phyloP scores from a whole-genome alignment of 345 rosid genomes.

The Hibiscus syriacus region DNA sequence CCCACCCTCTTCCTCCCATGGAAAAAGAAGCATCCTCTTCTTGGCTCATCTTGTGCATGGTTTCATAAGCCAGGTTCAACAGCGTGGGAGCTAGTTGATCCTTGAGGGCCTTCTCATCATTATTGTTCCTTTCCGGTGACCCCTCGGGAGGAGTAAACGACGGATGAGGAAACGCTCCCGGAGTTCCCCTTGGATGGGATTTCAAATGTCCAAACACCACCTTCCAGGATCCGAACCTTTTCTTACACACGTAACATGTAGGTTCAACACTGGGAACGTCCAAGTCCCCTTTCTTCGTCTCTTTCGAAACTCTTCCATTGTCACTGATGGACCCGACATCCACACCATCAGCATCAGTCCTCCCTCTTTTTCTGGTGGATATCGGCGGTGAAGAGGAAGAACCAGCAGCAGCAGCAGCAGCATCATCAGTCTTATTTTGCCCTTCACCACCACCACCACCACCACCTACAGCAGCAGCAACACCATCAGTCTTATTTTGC shows the following conservation, averaged over 20 bases:
- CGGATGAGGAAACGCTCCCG: constrained; percentile 11
- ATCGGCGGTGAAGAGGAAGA: neutral
- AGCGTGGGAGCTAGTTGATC: constrained; percentile 10
- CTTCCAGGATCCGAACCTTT: neutral
- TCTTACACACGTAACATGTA: neutral
- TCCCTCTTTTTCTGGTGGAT: neutral
- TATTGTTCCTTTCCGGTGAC: neutral
- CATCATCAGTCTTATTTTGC: no score
- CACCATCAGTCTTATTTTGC: no score
- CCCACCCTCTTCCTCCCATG: neutral
- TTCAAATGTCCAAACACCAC: constrained; percentile 7
- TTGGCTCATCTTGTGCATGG: neutral
- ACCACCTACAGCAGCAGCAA: neutral
- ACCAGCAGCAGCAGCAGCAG: neutral
- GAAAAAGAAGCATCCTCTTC: neutral
- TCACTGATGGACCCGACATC: neutral
- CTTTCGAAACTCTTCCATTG: neutral
- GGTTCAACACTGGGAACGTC: neutral
- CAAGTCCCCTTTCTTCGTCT: neutral
- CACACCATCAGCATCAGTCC: neutral
- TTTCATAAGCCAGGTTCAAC: constrained; percentile 3
- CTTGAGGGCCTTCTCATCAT: neutral
- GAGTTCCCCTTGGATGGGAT: neutral
- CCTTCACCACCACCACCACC: neutral
- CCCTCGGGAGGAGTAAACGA: neutral